Percentiles rank a stretch among this genome's conserved stretches.
phyloP scores from a whole-genome alignment of 2,329 filamentous ascomycete genomes.

The Diaporthe humulicola region DNA sequence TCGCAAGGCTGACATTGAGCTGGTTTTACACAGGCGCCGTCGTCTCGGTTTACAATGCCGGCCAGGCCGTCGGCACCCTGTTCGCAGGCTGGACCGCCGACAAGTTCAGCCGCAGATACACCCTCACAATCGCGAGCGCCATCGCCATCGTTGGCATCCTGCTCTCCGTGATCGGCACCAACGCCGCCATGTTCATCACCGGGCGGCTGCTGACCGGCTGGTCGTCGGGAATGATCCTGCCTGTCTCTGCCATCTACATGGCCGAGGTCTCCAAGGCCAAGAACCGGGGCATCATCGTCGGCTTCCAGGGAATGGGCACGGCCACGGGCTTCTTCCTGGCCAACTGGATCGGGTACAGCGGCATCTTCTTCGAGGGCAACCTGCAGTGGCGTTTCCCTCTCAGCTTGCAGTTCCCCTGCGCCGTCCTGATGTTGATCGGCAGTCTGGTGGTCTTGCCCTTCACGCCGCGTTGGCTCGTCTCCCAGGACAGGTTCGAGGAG shows the following conservation, averaged over 20 bases:
- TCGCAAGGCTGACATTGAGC: not conserved
- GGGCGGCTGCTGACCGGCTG: constrained; percentile 45
- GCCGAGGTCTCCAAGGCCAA: constrained; percentile 46
- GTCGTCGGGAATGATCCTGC: constrained; percentile 44
- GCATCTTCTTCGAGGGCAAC: constrained; percentile 48
- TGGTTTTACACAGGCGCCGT: constrained; percentile 44
- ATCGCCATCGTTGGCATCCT: constrained; percentile 37
- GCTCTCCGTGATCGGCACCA: constrained; percentile 13
- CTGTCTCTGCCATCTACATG: constrained; percentile 46
- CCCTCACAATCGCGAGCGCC: constrained; percentile 47
- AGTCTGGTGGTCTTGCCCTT: constrained; percentile 44
- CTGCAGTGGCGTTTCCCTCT: constrained; percentile 52
- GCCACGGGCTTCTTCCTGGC: constrained; percentile 53
- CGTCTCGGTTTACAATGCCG: constrained; percentile 51
- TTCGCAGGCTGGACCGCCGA: constrained; percentile 50
- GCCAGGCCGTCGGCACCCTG: constrained; percentile 48
- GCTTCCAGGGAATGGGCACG: constrained; percentile 50
- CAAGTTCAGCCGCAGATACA: constrained; percentile 51
- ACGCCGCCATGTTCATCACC: constrained; percentile 46
- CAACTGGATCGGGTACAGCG: constrained; percentile 56
- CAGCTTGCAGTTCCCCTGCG: constrained; percentile 47
- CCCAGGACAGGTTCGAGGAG: constrained; percentile 45
- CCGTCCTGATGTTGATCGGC: constrained; percentile 14
- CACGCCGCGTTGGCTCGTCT: constrained; percentile 46
- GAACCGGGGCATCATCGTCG: constrained; percentile 46